phyloP scores from a whole-genome alignment of 345 rosid species.

The Cardiospermum halicacabum region DNA sequence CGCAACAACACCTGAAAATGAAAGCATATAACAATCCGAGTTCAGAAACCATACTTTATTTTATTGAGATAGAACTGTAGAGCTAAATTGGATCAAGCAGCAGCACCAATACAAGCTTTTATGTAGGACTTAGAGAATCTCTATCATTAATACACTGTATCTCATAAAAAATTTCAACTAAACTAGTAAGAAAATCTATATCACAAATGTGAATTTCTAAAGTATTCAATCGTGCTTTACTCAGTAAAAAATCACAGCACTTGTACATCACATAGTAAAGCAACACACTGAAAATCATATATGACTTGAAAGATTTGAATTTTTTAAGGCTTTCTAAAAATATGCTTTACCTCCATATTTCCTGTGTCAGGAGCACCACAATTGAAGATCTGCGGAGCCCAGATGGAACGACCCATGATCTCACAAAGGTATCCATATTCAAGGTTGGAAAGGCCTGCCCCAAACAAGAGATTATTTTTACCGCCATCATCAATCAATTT shows the following conservation, averaged over 20 bases:
- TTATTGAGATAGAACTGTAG: too few relatives aligned
- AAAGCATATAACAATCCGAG: neutral
- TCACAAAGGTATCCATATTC: slow-evolving; percentile 97
- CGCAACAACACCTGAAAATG: slow-evolving; percentile 71
- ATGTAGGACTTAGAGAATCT: slow-evolving; percentile 1
- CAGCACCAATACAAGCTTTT: slow-evolving; percentile 6
- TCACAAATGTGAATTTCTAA: neutral
- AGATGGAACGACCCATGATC: slow-evolving; percentile 92
- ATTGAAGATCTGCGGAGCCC: slow-evolving; percentile 97
- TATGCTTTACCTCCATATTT: slow-evolving; percentile 87
- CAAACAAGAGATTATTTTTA: slow-evolving; percentile 49
- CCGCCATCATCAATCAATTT: slow-evolving; percentile 48
- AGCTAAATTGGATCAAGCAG: slow-evolving; percentile 6
- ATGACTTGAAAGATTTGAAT: slow-evolving; percentile 1
- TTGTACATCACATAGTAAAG: slow-evolving; percentile 1
- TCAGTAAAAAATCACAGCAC: neutral
- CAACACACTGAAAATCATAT: neutral
- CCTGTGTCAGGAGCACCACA: slow-evolving; percentile 99
- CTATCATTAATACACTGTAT: neutral
- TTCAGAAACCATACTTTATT: neutral
- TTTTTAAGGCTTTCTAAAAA: slow-evolving; percentile 27
- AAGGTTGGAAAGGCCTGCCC: slow-evolving; percentile 90
- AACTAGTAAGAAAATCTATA: neutral
- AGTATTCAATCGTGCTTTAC: slow-evolving; percentile 1
- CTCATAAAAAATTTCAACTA: neutral